Evolutionary conservation across 495 filamentous ascomycete species (phyloP).

Genomic region (Staphylotrichum tortipilum): DNA sequence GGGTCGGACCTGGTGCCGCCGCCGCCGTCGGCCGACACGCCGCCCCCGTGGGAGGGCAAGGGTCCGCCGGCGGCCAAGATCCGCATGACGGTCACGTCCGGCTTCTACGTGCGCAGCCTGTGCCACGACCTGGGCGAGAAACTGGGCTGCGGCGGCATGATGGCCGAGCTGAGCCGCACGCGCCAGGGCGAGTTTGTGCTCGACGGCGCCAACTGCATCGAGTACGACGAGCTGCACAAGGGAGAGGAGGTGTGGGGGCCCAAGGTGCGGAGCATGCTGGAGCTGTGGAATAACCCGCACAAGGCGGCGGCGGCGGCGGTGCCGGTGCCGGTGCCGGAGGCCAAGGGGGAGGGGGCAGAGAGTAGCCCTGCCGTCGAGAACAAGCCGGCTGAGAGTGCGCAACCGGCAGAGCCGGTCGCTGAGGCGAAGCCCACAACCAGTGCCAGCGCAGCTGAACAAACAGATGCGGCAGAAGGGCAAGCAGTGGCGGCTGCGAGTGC

Average conservation of each 20-base stretch:
- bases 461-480: not conserved
- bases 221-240: slow-evolving; percentile 69
- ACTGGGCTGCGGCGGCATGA: slow-evolving; percentile 69
- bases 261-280: slow-evolving; percentile 56
- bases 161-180: slow-evolving; percentile 75
- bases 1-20: slow-evolving; percentile 30
- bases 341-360: no score
- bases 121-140: slow-evolving; percentile 86
- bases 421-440: not conserved
- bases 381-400: not conserved
- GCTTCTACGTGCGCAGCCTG: slow-evolving; percentile 93
- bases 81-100: slow-evolving; percentile 85
- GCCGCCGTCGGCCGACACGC: slow-evolving; percentile 24
- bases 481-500: not conserved
- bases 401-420: not conserved
- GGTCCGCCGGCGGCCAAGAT: slow-evolving; percentile 68
- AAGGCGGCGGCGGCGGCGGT: not conserved
- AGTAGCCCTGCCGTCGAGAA: not conserved
- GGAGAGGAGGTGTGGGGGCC: slow-evolving; percentile 80
- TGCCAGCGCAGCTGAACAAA: not conserved
- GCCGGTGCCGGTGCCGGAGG: not conserved
- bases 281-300: slow-evolving; percentile 17
- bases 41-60: slow-evolving; percentile 37
- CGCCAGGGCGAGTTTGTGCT: slow-evolving; percentile 74
- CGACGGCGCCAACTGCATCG: slow-evolving; percentile 57